These are phyloP conservation scores for Fonsecaea nubica DNA, from an alignment of 2,329 filamentous ascomycete genomes.

Conservation along the genomic window DNA sequence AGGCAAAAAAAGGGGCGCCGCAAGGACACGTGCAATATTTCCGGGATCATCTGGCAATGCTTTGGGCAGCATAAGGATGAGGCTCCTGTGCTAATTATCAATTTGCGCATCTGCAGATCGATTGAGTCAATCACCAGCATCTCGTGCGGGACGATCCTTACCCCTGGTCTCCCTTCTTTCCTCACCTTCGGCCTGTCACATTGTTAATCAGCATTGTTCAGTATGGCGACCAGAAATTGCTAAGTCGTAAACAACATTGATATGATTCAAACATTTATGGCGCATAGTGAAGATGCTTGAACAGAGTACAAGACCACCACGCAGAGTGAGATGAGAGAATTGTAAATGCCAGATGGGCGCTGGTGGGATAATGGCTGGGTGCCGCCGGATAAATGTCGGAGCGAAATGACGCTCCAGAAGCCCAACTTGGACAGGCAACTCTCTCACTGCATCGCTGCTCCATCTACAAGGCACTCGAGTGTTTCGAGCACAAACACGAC, in stretches of 20 bases:
- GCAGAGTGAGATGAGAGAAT: background rate
- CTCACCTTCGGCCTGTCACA: background rate
- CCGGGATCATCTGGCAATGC: constrained; percentile 5
- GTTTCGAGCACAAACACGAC: background rate
- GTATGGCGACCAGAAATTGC: background rate
- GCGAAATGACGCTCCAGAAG: constrained; percentile 6
- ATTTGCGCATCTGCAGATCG: constrained; percentile 21
- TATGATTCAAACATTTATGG: background rate
- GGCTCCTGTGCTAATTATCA: background rate
- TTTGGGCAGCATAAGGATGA: background rate
- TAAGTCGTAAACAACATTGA: background rate
- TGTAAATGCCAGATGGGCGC: background rate
- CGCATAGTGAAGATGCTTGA: background rate
- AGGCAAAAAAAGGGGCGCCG: background rate
- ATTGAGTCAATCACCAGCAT: background rate
- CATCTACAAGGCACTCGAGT: background rate
- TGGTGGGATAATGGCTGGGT: background rate
- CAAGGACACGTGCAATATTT: constrained; percentile 10
- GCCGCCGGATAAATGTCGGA: constrained; percentile 10
- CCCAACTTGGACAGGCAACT: background rate
- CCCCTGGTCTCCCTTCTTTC: constrained; percentile 1
- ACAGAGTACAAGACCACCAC: too few species aligned
- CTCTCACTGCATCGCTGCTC: background rate
- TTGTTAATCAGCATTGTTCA: background rate
- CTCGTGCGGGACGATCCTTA: constrained; percentile 2